These are phyloP conservation scores for Gonium pectorale DNA, from an alignment of 139 green algal genomes.

Conservation along the genomic window DNA sequence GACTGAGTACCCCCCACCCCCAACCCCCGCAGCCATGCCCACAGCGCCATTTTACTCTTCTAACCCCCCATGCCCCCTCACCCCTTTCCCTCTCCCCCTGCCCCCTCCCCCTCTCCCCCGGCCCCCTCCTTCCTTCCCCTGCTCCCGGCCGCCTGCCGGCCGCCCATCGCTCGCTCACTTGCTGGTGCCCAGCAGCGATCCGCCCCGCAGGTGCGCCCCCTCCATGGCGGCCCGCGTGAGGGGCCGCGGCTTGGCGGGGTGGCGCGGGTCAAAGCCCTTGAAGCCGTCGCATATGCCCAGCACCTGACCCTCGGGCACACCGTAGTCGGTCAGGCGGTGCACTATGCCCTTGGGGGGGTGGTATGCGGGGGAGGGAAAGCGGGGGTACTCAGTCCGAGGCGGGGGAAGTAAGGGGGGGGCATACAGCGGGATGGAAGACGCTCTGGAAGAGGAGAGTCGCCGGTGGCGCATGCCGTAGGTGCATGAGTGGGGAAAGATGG, in stretches of 20 bases:
- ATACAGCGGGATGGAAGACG: too few species aligned
- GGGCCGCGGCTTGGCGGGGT: slow-evolving; percentile 20
- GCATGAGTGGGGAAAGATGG: too few species aligned
- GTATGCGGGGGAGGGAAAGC: neutral
- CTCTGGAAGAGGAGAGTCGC: too few species aligned
- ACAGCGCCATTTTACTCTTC: too few species aligned
- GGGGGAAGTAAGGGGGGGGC: too few species aligned
- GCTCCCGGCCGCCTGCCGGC: neutral
- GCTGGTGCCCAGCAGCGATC: slow-evolving; percentile 91
- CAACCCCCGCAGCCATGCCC: too few species aligned
- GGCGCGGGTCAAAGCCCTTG: slow-evolving; percentile 82
- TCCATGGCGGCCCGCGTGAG: slow-evolving; percentile 80
- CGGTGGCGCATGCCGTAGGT: too few species aligned
- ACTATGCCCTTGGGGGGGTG: slow-evolving; percentile 62
- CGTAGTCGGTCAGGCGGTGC: slow-evolving; percentile 81
- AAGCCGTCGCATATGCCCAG: slow-evolving; percentile 86
- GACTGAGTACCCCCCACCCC: too few species aligned
- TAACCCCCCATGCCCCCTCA: too few species aligned
- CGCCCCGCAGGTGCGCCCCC: slow-evolving; percentile 90
- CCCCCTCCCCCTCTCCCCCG: neutral
- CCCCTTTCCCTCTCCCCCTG: neutral
- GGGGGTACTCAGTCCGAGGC: too few species aligned
- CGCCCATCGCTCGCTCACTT: slow-evolving; percentile 72
- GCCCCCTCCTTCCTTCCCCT: neutral
- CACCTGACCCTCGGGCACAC: slow-evolving; percentile 74